These are phyloP conservation scores for Castanopsis chinensis DNA, from an alignment of 306 rosid genomes.

Conservation along the genomic window DNA sequence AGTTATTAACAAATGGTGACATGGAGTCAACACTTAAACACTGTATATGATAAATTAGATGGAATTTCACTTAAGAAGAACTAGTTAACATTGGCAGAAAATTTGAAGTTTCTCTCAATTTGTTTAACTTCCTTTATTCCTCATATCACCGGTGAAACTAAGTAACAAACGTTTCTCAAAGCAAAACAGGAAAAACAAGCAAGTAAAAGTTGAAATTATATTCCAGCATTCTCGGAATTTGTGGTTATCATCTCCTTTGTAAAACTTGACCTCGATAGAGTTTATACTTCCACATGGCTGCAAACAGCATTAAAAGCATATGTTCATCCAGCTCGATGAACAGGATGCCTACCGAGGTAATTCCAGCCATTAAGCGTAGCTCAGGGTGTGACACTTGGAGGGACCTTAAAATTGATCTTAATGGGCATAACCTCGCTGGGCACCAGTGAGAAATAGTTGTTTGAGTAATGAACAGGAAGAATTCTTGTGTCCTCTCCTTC, in stretches of 20 bases:
- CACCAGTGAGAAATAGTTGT: conserved; percentile 81
- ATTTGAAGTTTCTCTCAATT: not conserved
- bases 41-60: not conserved
- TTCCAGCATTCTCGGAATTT: not conserved
- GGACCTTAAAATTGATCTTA: conserved; percentile 61
- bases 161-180: not conserved
- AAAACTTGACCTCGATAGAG: not conserved
- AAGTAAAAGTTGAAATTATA: not conserved
- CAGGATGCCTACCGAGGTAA: conserved; percentile 32
- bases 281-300: not conserved
- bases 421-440: conserved; percentile 68
- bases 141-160: not conserved
- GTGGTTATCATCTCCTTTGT: not conserved
- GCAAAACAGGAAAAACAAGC: not conserved
- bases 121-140: not conserved
- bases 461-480: conserved; percentile 84
- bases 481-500: conserved; percentile 83
- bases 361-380: conserved; percentile 80
- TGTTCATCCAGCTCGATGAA: conserved; percentile 15
- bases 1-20: no score
- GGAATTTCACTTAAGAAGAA: not conserved
- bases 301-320: not conserved
- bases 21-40: not conserved
- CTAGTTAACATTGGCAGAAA: not conserved
- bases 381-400: conserved; percentile 63